A percentile compares a stretch with the other conserved stretches of the same genome.
Conservation (phyloP, 306 rosid genomes). For the Lotus japonicus region DNA sequence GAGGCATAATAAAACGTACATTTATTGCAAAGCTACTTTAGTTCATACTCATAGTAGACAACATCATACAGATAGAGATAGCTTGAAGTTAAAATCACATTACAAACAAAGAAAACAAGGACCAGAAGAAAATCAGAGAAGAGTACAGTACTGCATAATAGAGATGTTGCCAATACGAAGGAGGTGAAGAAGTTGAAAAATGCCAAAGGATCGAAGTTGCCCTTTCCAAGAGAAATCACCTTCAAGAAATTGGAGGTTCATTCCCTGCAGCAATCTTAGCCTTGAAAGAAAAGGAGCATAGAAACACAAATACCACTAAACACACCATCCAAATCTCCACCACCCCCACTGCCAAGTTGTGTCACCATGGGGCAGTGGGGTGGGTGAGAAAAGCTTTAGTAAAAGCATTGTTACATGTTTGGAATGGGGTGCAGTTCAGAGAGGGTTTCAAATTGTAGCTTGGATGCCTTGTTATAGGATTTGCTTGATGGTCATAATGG, state of each 20-base stretch:
- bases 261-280: constrained; percentile 14
- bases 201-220: constrained; percentile 99
- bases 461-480: constrained; percentile 53
- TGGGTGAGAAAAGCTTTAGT: constrained; percentile 13
- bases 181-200: constrained; percentile 25
- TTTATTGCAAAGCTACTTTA: background rate
- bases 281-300: constrained; percentile 17
- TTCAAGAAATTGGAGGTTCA: constrained; percentile 28
- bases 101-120: background rate
- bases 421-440: constrained; percentile 30
- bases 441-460: constrained; percentile 47
- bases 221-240: constrained; percentile 58
- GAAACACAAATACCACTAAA: background rate
- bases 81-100: constrained; percentile 7
- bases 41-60: background rate
- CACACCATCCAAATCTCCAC: constrained; percentile 25
- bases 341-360: constrained; percentile 23
- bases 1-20: constrained; percentile 20
- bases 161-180: constrained; percentile 9
- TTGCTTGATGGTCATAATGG: constrained; percentile 45
- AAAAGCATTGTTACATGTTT: constrained; percentile 22
- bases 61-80: background rate
- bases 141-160: constrained; percentile 10
- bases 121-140: background rate
- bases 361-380: constrained; percentile 30